These are phyloP conservation scores for Diaporthe caulivora DNA, from an alignment of 2,329 filamentous ascomycete species.

Conservation along the genomic window DNA sequence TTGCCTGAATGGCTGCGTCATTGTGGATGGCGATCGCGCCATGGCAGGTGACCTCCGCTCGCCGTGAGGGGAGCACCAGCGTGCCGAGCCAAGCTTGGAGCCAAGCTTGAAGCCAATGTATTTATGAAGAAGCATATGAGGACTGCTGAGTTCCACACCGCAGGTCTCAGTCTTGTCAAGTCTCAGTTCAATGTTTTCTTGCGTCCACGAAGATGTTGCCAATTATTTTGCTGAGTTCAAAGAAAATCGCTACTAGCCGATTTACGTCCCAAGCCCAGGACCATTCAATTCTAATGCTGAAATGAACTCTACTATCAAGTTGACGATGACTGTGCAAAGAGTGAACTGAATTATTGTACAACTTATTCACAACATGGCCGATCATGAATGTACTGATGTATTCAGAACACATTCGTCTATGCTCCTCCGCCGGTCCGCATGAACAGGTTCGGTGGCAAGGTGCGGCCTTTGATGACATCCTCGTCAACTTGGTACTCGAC, in stretches of 20 bases:
- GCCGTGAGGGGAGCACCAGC: constrained; percentile 1
- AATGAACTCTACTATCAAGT: not conserved
- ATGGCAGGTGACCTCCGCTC: constrained; percentile 17
- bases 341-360: not conserved
- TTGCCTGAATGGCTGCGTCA: constrained; percentile 25
- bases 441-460: constrained; percentile 59
- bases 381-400: not conserved
- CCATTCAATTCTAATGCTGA: not conserved
- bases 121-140: not conserved
- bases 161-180: not conserved
- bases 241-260: not conserved
- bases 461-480: constrained; percentile 51
- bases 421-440: constrained; percentile 53
- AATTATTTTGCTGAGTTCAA: too few species aligned
- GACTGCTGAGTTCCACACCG: not conserved
- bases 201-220: not conserved
- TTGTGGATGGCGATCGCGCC: constrained; percentile 34
- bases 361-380: not conserved
- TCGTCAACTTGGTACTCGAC: constrained; percentile 58
- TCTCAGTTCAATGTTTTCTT: too few species aligned
- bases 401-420: not conserved
- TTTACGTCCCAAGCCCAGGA: too few species aligned
- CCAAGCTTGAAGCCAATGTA: not conserved
- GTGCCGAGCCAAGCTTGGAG: not conserved
- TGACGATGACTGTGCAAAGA: not conserved